A percentile compares a stretch with the other conserved stretches of the same genome.
Conservation (phyloP, 768 basidiomycete species). For the Termitomyces sp. region DNA sequence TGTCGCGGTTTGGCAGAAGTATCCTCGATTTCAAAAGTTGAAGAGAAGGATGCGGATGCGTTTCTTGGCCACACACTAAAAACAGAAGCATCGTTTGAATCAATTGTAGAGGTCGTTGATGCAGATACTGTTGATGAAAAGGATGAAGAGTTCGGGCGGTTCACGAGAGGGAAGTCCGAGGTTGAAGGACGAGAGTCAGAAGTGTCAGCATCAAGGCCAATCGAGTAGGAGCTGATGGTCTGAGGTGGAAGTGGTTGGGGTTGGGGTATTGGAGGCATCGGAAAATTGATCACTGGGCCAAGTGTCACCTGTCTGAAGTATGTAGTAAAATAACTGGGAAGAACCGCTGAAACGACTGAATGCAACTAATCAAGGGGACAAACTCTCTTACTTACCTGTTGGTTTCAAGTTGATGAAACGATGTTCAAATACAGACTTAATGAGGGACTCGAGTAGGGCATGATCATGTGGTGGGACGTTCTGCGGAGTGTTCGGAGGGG, state of each 20-base stretch:
- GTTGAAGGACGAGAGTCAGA: conserved; percentile 28
- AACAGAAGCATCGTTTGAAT: conserved; percentile 18
- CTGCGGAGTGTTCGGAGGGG: conserved; percentile 26
- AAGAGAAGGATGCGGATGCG: conserved; percentile 27
- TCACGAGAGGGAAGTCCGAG: conserved; percentile 28
- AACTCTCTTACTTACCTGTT: conserved; percentile 39
- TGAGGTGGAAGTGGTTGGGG: conserved; percentile 47
- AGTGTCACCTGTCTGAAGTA: conserved; percentile 62
- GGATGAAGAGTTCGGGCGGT: conserved; percentile 42
- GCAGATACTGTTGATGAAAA: conserved; percentile 45
- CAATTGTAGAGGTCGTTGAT: conserved; percentile 27
- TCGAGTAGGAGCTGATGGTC: conserved; percentile 31
- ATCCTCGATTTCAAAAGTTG: conserved; percentile 19
- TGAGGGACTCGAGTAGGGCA: conserved; percentile 61
- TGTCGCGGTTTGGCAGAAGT: conserved; percentile 15
- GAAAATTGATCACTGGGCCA: conserved; percentile 56
- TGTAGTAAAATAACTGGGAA: conserved; percentile 65
- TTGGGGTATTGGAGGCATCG: conserved; percentile 69
- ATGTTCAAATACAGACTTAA: conserved; percentile 59
- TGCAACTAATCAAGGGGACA: neutral
- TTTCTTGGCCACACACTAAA: conserved; percentile 21
- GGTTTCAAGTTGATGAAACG: conserved; percentile 70
- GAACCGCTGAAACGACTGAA: conserved; percentile 37
- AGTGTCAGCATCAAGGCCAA: conserved; percentile 29
- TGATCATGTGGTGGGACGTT: conserved; percentile 52